Evolutionary conservation across 176 grass and related monocot species (phyloP).

Genomic region (Hyparrhenia diplandra): DNA sequence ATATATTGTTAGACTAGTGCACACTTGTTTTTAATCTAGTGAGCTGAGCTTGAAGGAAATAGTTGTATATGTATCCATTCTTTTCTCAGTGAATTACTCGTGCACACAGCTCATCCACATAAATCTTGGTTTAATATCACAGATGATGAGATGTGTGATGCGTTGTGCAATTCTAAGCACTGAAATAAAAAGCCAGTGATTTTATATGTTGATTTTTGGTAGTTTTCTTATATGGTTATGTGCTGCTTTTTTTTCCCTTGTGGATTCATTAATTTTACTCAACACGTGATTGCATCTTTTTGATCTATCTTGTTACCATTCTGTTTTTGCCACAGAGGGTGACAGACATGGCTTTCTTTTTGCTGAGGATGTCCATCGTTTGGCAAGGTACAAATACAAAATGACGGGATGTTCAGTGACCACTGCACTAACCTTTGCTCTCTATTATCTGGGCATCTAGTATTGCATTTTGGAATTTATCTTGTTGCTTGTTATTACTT

Average conservation of each 20-base stretch:
- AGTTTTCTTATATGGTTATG: background rate
- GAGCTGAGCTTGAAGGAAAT: background rate
- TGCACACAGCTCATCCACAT: background rate
- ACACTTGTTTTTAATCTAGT: background rate
- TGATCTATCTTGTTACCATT: constrained; percentile 23
- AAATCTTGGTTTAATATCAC: background rate
- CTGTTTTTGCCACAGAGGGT: constrained; percentile 73
- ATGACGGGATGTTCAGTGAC: constrained; percentile 5
- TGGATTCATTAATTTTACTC: constrained; percentile 1
- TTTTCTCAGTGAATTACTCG: background rate
- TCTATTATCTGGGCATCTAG: background rate
- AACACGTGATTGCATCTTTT: constrained; percentile 3
- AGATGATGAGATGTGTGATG: background rate
- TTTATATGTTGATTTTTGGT: background rate
- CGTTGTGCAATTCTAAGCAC: background rate
- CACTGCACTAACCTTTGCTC: background rate
- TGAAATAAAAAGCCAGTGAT: background rate
- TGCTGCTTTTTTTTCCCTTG: background rate
- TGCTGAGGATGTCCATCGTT: constrained; percentile 95
- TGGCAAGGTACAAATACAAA: constrained; percentile 83
- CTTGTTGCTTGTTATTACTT: background rate
- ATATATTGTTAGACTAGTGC: background rate
- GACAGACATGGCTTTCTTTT: constrained; percentile 99
- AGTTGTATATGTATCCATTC: background rate
- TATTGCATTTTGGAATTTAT: background rate